phyloP scores from a whole-genome alignment of 345 rosid genomes.

The Populus alba region DNA sequence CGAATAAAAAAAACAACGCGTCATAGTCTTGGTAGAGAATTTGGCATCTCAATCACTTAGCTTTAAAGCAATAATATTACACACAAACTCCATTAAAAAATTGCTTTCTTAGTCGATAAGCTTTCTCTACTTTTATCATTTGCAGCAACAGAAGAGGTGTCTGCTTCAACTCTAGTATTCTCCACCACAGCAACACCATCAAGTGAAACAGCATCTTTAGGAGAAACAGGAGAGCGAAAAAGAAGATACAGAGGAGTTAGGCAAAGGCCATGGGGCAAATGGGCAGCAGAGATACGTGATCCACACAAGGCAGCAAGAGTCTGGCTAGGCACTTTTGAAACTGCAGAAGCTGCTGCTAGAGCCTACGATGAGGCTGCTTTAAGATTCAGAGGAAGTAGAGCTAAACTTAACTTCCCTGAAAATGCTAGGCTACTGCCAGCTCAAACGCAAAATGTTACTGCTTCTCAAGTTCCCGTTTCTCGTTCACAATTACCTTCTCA shows the following conservation, averaged over 20 bases:
- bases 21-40: background rate
- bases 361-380: conserved; percentile 91
- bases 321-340: conserved; percentile 88
- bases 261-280: conserved; percentile 89
- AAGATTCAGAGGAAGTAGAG: conserved; percentile 77
- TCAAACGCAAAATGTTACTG: conserved; percentile 21
- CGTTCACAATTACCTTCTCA: conserved; percentile 13
- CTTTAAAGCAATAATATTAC: conserved; percentile 11
- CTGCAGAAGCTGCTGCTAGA: conserved; percentile 82
- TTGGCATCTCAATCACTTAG: conserved; percentile 6
- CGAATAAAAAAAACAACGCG: conserved; percentile 1
- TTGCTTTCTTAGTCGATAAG: background rate
- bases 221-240: conserved; percentile 44
- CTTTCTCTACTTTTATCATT: background rate
- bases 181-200: conserved; percentile 1
- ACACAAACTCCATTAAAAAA: background rate
- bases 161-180: conserved; percentile 9
- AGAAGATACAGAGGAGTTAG: conserved; percentile 81
- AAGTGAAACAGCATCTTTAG: conserved; percentile 18
- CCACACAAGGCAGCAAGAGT: conserved; percentile 80
- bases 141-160: conserved; percentile 33
- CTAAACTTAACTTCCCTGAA: conserved; percentile 82
- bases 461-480: conserved; percentile 21
- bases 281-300: conserved; percentile 94
- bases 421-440: conserved; percentile 29